Base-by-base conservation (phyloP, 169 alveolate genomes). In the Sarcocystis neurona region DNA sequence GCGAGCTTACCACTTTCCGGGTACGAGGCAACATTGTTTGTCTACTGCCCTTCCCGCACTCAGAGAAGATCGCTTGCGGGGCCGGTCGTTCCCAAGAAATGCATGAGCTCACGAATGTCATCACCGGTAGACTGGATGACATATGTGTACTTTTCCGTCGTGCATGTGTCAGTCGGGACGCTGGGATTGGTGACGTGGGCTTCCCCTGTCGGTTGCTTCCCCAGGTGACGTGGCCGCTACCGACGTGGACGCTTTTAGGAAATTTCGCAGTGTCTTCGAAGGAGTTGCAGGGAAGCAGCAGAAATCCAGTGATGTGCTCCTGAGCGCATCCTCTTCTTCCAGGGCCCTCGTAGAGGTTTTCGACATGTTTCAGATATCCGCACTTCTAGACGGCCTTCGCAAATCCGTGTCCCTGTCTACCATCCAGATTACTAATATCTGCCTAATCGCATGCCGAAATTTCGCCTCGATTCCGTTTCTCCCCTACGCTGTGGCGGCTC, bases 211-310 rank as follows among this genome's bases (percentile, higher is more conserved):
- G n/a, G n/a, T n/a, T n/a, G n/a, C n/a, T n/a, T n/a, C n/a, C n/a
- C 58, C 82, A 72, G 82, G 82, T 8, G 82, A 72, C 56, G 43
- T 72, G 23, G 82, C 82, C 18, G 82, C 56, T 5, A 72, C 82
- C 18, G 82, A 72, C 46, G 32, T 56, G 10, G 82, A 72, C 34
- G 60, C 82, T 39, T 72, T 72, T 15, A 56, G 37, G 60, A 72
- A 72, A n/a, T 72, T 72, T 44, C 82, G 82, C n/a, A 56, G 82
- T 18, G 58, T 72, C 58, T 44, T 72, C 82, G 82, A 72, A n/a
- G 82, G 43, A 56, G 56, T 72, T 18, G 43, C 41, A 56, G 82
- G 82, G 82, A 72, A 72, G 58, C 82, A 48, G 41, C 82, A 72
- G 56, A 72, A 72, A 12, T 72, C 82, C 10, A 72, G 37, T 48